These are phyloP conservation scores for Blastobotrys indianensis DNA, from an alignment of 1,139 yeast genomes.

Conservation along the genomic window DNA sequence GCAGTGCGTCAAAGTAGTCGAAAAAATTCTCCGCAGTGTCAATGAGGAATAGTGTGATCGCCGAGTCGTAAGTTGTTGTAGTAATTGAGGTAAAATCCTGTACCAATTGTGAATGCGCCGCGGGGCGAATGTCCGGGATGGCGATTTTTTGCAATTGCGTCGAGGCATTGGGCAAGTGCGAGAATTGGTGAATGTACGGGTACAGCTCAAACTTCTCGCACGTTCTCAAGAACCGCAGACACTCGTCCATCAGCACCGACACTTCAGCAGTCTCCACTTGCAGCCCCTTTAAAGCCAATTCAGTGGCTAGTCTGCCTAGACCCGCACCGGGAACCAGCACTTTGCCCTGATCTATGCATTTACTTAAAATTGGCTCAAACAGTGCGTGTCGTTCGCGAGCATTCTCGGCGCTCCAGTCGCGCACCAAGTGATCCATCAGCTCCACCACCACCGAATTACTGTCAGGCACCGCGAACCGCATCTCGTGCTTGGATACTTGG, in stretches of 20 bases:
- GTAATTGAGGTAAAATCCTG: conserved; percentile 49
- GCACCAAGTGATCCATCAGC: conserved; percentile 60
- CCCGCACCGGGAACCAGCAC: conserved; percentile 78
- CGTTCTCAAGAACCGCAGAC: conserved; percentile 52
- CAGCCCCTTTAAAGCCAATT: conserved; percentile 43
- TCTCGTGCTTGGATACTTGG: conserved; percentile 42
- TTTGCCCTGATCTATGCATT: conserved; percentile 31
- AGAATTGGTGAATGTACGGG: conserved; percentile 67
- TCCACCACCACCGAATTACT: conserved; percentile 57
- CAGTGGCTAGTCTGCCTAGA: conserved; percentile 64
- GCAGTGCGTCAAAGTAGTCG: conserved; percentile 60
- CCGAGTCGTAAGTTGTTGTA: conserved; percentile 27
- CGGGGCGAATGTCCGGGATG: conserved; percentile 23
- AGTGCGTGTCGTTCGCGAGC: conserved; percentile 49
- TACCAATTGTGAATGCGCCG: conserved; percentile 34
- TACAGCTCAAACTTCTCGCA: conserved; percentile 30
- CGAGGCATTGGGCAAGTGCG: conserved; percentile 49
- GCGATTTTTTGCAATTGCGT: conserved; percentile 48
- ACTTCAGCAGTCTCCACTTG: conserved; percentile 64
- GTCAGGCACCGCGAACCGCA: conserved; percentile 27
- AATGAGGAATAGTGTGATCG: conserved; percentile 69
- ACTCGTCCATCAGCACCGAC: conserved; percentile 65
- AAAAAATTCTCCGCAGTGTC: conserved; percentile 84
- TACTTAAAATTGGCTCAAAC: conserved; percentile 41
- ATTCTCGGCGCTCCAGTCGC: conserved; percentile 61